Evolutionary conservation across 2,329 filamentous ascomycete species (phyloP), one percentile per base, ranked within the genome.

Genomic region (Chrysosporium keratinophilum): DNA sequence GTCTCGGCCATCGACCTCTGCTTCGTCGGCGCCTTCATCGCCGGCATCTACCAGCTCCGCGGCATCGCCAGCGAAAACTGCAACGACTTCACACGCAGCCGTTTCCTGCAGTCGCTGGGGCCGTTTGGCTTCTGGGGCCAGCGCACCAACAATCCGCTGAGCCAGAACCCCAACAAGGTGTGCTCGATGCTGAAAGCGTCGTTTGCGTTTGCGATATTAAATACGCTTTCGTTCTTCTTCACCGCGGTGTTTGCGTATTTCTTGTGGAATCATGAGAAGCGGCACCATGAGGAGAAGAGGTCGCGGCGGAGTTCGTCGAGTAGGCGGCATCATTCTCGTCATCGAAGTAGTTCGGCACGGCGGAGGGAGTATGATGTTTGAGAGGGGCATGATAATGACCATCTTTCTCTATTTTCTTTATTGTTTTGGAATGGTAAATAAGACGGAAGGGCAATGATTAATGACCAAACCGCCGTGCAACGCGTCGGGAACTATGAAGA

Each of bases 171-270:
- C 37, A 77, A 87, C 69, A 91, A 91, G 76, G 81, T 82, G 4
- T 97, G 91, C 72, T 80, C 85, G 48, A 93, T 96, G 88, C 80
- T 95, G 65, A 97, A 96, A 79, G 85, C 90, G 0, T 79, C 77
- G 60, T 97, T 88, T 71, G 91, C 88, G 2, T 83, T 96, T 61
- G 88, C 81, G 47, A 96, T 97, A 68, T 94, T 96, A 78, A 87
- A 93, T 68, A 75, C 76, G 60, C 74, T 93, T 59, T 84, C 90
- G 67, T 95, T 95, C 72, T 83, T 85, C 67, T 74, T 85, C 65
- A 93, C 88, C 2, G 79, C 81, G 50, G 71, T 91, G 28, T 74
- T 93, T 42, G 88, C 89, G 14, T 59, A 74, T 44, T 71, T 72
- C 50, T 63, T 76, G 54, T 69, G 73, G 34, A 56, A 64, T 28